A percentile compares a stretch with the other conserved stretches of the same genome.
These are phyloP conservation scores for Colletotrichum tabaci DNA, from an alignment of 2,329 filamentous ascomycete species.

Conservation along the genomic window DNA sequence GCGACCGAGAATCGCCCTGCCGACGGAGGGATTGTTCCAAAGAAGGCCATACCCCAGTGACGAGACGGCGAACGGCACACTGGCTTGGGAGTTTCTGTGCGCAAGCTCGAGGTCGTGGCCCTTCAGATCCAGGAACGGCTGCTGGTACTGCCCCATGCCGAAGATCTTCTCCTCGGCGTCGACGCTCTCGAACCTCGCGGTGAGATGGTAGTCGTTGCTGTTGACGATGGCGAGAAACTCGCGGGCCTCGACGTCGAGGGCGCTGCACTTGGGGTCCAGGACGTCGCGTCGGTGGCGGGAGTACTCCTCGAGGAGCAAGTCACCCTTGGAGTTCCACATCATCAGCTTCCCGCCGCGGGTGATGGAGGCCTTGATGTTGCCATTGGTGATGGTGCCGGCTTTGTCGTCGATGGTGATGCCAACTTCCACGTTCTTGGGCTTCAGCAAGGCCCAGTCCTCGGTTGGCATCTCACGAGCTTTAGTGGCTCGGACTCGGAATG, in stretches of 20 bases:
- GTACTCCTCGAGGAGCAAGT: constrained; percentile 51
- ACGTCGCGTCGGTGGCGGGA: constrained; percentile 50
- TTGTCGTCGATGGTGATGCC: constrained; percentile 45
- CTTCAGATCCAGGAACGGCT: constrained; percentile 71
- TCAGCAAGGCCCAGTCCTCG: constrained; percentile 57
- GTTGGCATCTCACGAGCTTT: constrained; percentile 53
- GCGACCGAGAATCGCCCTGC: constrained; percentile 70
- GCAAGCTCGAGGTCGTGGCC: constrained; percentile 73
- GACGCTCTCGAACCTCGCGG: constrained; percentile 69
- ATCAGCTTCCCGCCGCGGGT: constrained; percentile 49
- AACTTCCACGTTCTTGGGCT: constrained; percentile 20
- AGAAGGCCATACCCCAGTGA: constrained; percentile 72
- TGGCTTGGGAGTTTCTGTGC: constrained; percentile 75
- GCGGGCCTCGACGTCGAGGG: constrained; percentile 67
- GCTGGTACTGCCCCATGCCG: constrained; percentile 77
- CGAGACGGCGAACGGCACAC: constrained; percentile 71
- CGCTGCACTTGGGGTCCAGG: constrained; percentile 68
- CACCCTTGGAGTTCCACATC: constrained; percentile 48
- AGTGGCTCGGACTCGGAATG: constrained; percentile 63
- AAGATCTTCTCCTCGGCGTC: constrained; percentile 69
- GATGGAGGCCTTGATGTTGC: constrained; percentile 50
- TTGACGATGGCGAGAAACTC: constrained; percentile 68
- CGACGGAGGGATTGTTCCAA: constrained; percentile 75
- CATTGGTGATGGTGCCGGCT: constrained; percentile 47
- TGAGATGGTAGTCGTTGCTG: constrained; percentile 65